Base-by-base conservation (phyloP, 176 grass and related monocot species). In the Cocos nucifera region DNA sequence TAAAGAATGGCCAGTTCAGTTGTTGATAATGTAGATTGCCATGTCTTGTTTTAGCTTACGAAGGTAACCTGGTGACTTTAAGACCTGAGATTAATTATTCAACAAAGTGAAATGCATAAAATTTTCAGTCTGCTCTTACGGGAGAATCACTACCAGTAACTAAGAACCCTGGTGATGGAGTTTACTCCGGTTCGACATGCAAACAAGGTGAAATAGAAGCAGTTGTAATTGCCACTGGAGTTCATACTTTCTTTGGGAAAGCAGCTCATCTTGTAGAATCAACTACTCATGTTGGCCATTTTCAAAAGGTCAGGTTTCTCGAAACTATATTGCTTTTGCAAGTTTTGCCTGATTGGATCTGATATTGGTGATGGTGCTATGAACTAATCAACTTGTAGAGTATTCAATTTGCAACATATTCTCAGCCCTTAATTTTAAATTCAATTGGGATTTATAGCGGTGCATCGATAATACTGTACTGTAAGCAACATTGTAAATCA, bases 181-280 rank as follows among this genome's bases (percentile, higher is more conserved):
- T 89, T 72, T 84, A 80, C 77, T 83, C 80, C 54, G 85, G 85
- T 56, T 89, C 85, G 8, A 89, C 85, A 0, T 89, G 85, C 68
- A 89, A 89, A 60, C 85, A 89, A 76, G 85, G 80, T 74, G 85
- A 89, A 69, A 80, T 89, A 49, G 85, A 89, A 66, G 80, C 85
- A 39, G 77, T 89, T 70, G 85, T 89, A 49, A 89, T 83, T 70
- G 85, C 85, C 69, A 89, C 85, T 30, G 85, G 85, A 57, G 79
- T 89, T 29, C 85, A 83, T 64, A 89, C 85, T 35, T 89, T 89
- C 77, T 89, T 89, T 32, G 85, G 85, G 51, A 89, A 83, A 62
- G 85, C 85, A 70, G 85, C 85, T 54, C 80, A 89, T 73, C 73
- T 89, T 2, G 86, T 84, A 21, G 86, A 84, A n/a, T 78, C 73